Conservation (phyloP, 2,329 filamentous ascomycete genomes). For the Aspergillus aculeatus region DNA sequence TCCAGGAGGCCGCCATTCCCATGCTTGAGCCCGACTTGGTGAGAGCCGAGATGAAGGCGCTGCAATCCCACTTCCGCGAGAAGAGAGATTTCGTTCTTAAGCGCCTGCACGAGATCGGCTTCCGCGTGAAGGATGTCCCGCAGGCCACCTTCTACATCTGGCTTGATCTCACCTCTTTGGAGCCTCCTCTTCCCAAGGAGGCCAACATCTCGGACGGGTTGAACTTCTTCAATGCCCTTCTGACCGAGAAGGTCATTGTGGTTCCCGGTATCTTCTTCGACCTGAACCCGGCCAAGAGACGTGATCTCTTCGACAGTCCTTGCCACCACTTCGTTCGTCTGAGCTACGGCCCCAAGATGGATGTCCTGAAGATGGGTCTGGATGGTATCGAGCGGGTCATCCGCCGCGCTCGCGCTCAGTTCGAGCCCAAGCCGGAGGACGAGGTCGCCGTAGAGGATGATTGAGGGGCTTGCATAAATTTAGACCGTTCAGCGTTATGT, state of each 20-base stretch:
- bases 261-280: slow-evolving; percentile 99
- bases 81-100: slow-evolving; percentile 90
- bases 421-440: slow-evolving; percentile 31
- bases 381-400: slow-evolving; percentile 84
- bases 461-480: slow-evolving; percentile 13
- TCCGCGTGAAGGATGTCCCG: slow-evolving; percentile 77
- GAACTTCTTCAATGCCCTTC: slow-evolving; percentile 94
- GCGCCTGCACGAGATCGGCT: slow-evolving; percentile 80
- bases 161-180: slow-evolving; percentile 57
- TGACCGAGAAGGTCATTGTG: slow-evolving; percentile 92
- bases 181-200: slow-evolving; percentile 54
- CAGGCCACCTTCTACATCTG: slow-evolving; percentile 95
- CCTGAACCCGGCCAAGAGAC: slow-evolving; percentile 81
- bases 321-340: slow-evolving; percentile 90
- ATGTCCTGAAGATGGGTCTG: slow-evolving; percentile 72
- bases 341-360: slow-evolving; percentile 81
- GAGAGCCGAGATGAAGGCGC: slow-evolving; percentile 78
- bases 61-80: slow-evolving; percentile 84
- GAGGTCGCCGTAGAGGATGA: slow-evolving; percentile 40
- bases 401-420: slow-evolving; percentile 42
- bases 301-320: slow-evolving; percentile 90
- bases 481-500: not conserved
- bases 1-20: slow-evolving; percentile 87
- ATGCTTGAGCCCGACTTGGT: slow-evolving; percentile 90
- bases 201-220: slow-evolving; percentile 83